Evolutionary conservation across 805 yeast species (phyloP).

Genomic region (Metschnikowia continentalis): DNA sequence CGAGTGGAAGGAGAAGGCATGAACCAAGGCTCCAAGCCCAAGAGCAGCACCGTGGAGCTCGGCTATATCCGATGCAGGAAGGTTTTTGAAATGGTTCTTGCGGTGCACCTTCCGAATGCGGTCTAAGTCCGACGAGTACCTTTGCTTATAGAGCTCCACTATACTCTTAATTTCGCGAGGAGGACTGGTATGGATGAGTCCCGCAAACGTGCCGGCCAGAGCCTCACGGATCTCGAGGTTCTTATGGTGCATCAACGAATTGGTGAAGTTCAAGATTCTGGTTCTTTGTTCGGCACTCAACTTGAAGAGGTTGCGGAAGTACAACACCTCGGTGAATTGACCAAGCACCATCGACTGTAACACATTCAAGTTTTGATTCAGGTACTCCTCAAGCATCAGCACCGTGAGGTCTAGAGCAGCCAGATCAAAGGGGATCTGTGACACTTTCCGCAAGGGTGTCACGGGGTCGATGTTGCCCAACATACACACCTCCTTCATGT

Average conservation of each 20-base stretch:
- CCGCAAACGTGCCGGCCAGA: constrained; percentile 72
- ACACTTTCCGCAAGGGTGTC: constrained; percentile 40
- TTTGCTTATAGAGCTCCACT: constrained; percentile 36
- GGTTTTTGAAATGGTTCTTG: constrained; percentile 32
- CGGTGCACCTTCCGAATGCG: constrained; percentile 42
- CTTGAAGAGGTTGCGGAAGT: constrained; percentile 60
- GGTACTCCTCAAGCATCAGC: constrained; percentile 39
- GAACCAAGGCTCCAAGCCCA: constrained; percentile 82
- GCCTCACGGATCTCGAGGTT: constrained; percentile 73
- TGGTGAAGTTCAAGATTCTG: constrained; percentile 48
- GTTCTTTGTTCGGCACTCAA: constrained; percentile 46
- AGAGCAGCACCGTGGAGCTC: constrained; percentile 78
- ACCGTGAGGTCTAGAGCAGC: constrained; percentile 24
- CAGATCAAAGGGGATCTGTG: constrained; percentile 33
- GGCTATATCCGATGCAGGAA: constrained; percentile 39
- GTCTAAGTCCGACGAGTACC: constrained; percentile 28
- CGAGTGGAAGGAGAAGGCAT: constrained; percentile 84
- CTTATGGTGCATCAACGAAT: constrained; percentile 51
- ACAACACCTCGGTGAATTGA: constrained; percentile 67
- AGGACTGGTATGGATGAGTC: constrained; percentile 65
- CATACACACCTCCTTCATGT: constrained; percentile 77
- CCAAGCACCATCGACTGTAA: constrained; percentile 61
- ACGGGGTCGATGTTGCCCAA: constrained; percentile 58
- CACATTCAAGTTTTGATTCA: constrained; percentile 26
- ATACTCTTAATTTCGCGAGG: constrained; percentile 42